These are phyloP conservation scores for Trichoderma polysporum DNA, from an alignment of 2,329 filamentous ascomycete species.

Conservation along the genomic window DNA sequence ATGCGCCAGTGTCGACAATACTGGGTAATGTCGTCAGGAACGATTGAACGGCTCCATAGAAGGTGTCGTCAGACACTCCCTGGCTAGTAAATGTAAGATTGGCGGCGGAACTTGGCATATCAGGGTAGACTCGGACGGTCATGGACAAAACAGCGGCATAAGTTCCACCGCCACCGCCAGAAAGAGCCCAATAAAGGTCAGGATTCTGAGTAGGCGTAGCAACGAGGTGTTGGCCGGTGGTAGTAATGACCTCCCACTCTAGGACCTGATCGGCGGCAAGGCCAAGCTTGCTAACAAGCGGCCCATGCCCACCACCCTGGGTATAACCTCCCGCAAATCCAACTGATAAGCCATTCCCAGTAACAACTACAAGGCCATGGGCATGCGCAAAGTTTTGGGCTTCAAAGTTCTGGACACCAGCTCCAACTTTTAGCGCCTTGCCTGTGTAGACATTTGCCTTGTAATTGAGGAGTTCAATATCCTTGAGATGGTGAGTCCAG, in stretches of 20 bases:
- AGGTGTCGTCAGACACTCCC: constrained; percentile 2
- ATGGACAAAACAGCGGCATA: constrained; percentile 21
- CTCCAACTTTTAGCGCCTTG: constrained; percentile 52
- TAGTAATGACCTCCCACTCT: constrained; percentile 56
- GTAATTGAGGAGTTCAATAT: constrained; percentile 39
- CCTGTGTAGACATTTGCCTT: constrained; percentile 48
- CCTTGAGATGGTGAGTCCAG: constrained; percentile 43
- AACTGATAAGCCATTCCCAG: constrained; percentile 55
- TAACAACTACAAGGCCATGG: constrained; percentile 49
- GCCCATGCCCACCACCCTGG: constrained; percentile 60
- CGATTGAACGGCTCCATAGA: background rate
- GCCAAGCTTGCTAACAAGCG: constrained; percentile 54
- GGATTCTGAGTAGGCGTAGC: constrained; percentile 48
- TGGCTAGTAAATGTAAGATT: constrained; percentile 12
- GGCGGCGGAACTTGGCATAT: background rate
- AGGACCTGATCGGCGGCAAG: constrained; percentile 60
- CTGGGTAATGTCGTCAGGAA: background rate
- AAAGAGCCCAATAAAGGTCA: constrained; percentile 64
- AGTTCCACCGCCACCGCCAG: constrained; percentile 49
- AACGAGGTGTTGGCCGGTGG: constrained; percentile 46
- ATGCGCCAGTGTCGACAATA: background rate
- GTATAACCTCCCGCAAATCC: constrained; percentile 60
- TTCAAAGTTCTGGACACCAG: constrained; percentile 53
- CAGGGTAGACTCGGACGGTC: constrained; percentile 13
- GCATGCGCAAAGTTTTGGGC: constrained; percentile 44